These are phyloP conservation scores for Phoma sp. DNA, from an alignment of 2,329 filamentous ascomycete species.

Conservation along the genomic window DNA sequence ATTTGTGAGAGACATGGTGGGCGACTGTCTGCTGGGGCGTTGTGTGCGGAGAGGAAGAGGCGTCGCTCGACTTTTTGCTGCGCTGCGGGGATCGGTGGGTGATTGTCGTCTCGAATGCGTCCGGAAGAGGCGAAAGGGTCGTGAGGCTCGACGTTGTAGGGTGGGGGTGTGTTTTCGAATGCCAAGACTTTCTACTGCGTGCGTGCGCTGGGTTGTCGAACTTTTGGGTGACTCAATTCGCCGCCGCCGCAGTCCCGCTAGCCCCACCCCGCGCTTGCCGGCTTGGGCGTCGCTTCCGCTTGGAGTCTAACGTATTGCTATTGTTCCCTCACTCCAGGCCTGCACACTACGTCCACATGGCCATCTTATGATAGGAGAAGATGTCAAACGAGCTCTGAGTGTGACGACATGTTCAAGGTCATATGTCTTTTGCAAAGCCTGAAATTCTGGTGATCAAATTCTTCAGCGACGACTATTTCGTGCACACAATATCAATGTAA, in stretches of 20 bases:
- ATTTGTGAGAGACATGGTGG: conserved; percentile 91
- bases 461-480: too few relatives aligned
- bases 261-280: conserved; percentile 1
- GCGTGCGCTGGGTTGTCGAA: conserved; percentile 4
- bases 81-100: conserved; percentile 9
- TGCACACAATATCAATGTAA: too few relatives aligned
- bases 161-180: conserved; percentile 13
- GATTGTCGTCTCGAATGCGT: conserved; percentile 9
- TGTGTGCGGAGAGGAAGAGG: conserved; percentile 9
- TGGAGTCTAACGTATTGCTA: not conserved
- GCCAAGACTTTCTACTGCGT: conserved; percentile 12
- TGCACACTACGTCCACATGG: too few relatives aligned
- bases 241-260: conserved; percentile 13
- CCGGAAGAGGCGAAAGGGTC: conserved; percentile 1
- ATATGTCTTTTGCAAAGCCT: too few relatives aligned
- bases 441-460: too few relatives aligned
- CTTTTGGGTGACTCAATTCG: conserved; percentile 19
- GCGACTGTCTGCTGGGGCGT: conserved; percentile 19
- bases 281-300: not conserved
- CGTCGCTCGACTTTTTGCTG: conserved; percentile 18
- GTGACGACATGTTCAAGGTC: too few relatives aligned
- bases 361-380: too few relatives aligned
- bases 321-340: too few relatives aligned
- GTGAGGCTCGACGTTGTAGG: conserved; percentile 13
- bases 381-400: too few relatives aligned